Base-by-base conservation (phyloP, 2,329 filamentous ascomycete species). In the Colletotrichum magnum region DNA sequence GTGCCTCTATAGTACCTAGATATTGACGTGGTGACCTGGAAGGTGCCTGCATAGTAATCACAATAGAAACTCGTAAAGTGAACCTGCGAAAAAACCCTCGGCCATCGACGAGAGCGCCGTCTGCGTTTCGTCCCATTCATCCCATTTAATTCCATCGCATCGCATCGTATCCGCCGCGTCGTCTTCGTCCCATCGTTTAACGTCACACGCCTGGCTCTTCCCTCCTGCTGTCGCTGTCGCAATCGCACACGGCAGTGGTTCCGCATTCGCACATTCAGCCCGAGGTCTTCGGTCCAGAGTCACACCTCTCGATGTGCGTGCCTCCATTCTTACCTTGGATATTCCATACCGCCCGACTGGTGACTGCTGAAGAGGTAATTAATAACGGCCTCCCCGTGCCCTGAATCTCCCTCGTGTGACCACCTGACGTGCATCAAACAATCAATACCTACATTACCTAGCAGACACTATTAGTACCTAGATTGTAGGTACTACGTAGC, bases 241-340 rank as follows among this genome's bases (percentile, higher is more conserved):
- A 50, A 50, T 50, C 47, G 47, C 47, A 50, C 47, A 50, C 18
- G n/a, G 47, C n/a, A 24, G 7, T 6, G 12, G 13, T n/a, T n/a
- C 47, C 47, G 47, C 47, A 50, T 21, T 50, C 47, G 47, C 47
- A 50, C 21, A 53, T 45, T 16, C 18, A 58, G 24, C 52, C 60
- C 60, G 52, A 66, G 50, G 50, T 47, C 28, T 18, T 61, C 48
- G 32, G 58, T 26, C 57, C 57, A 24, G 21, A 24, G 21, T 24
- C 21, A 60, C 43, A 39, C 32, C 45, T 21, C 62, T 43, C 41
- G 45, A n/a, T 26, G 57, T 28, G 16, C n/a, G 45, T 36, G 28
- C 16, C 21, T 28, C 21, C 2, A 24, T 24, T 48, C 48, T 15
- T 36, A 48, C 24, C 57, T 51, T 18, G 21, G 24, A 47, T 6